phyloP scores from a whole-genome alignment of 768 basidiomycete genomes.

The Leucosporidium creatinivorum region DNA sequence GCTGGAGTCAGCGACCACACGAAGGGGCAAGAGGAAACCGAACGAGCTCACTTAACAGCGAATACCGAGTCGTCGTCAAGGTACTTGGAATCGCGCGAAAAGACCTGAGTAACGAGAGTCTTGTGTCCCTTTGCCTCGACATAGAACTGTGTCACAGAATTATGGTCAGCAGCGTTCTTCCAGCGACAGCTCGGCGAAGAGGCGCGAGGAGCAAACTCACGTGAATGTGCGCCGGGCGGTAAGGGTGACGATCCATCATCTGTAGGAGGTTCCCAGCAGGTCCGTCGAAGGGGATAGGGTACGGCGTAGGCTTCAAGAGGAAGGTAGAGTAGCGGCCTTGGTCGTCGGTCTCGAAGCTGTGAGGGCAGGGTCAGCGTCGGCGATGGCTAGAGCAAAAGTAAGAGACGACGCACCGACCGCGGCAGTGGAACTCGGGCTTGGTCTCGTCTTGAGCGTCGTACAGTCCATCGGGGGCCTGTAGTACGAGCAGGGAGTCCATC shows the following conservation, averaged over 20 bases:
- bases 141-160: conserved; percentile 17
- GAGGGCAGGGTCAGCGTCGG: too few relatives aligned
- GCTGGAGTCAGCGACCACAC: neutral
- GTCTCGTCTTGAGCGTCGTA: conserved; percentile 37
- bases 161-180: neutral
- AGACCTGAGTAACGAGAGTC: conserved; percentile 37
- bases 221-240: conserved; percentile 12
- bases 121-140: conserved; percentile 31
- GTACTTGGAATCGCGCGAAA: conserved; percentile 32
- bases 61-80: conserved; percentile 38
- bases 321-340: conserved; percentile 32
- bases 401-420: conserved; percentile 19
- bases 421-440: conserved; percentile 37
- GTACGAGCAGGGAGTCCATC: neutral
- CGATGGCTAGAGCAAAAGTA: too few relatives aligned
- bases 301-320: conserved; percentile 34
- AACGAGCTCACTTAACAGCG: conserved; percentile 32
- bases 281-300: conserved; percentile 37
- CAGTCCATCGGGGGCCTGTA: conserved; percentile 29
- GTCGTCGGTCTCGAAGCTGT: conserved; percentile 33
- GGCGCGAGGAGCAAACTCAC: neutral
- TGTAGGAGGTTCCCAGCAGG: conserved; percentile 34
- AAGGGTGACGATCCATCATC: conserved; percentile 35
- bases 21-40: neutral
- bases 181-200: too few relatives aligned